Evolutionary conservation across 225 moss, liverwort and hornwort genomes (phyloP).

Genomic region (Bryoerythrophyllum caledonicum): DNA sequence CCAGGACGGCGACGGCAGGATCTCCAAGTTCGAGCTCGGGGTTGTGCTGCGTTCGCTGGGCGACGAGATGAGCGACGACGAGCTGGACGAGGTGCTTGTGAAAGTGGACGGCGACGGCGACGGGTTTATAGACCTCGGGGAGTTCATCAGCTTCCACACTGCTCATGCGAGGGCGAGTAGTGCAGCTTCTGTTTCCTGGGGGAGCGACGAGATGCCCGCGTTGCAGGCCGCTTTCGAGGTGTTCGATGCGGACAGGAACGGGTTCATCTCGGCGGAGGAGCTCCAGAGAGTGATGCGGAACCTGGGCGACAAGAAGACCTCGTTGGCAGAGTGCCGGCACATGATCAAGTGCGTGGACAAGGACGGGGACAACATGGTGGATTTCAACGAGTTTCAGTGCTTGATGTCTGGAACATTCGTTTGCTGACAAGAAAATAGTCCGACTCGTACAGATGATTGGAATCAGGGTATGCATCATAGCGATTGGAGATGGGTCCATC

Average conservation of each 20-base stretch:
- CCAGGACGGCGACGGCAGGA: slow-evolving; percentile 51
- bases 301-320: slow-evolving; percentile 28
- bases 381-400: no score
- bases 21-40: slow-evolving; percentile 40
- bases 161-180: neutral
- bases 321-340: no score
- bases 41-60: slow-evolving; percentile 18
- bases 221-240: slow-evolving; percentile 45
- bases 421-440: no score
- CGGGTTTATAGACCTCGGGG: slow-evolving; percentile 46
- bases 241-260: slow-evolving; percentile 46
- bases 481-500: neutral
- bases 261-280: slow-evolving; percentile 47
- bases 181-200: no score
- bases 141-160: slow-evolving; percentile 45
- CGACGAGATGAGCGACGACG: slow-evolving; percentile 14
- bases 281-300: slow-evolving; percentile 41
- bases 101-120: slow-evolving; percentile 63
- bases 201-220: no score
- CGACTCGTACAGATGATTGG: neutral
- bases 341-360: no score
- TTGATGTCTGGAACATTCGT: no score
- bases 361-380: no score
- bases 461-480: neutral
- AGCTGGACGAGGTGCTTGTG: slow-evolving; percentile 49